A percentile compares a stretch with the other conserved stretches of the same genome.
Conservation (phyloP, 768 basidiomycete genomes). For the Xerocomus spinulosus region DNA sequence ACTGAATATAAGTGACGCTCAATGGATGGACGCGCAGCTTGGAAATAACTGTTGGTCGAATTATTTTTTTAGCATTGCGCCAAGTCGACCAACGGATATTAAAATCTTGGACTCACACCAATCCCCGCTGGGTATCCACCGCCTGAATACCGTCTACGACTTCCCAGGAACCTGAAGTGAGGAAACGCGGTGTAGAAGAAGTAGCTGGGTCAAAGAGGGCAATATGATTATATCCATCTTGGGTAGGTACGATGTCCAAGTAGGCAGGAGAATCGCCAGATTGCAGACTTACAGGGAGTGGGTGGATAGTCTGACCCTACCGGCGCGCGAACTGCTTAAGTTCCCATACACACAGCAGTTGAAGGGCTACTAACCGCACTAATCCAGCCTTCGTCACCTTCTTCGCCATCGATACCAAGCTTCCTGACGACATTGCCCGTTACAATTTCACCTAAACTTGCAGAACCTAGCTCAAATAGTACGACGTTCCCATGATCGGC, state of each 20-base stretch:
- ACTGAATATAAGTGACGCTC: constrained; percentile 83
- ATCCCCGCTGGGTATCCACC: constrained; percentile 59
- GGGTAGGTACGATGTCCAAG: constrained; percentile 81
- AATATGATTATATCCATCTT: constrained; percentile 86
- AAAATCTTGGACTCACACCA: constrained; percentile 57
- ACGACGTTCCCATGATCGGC: constrained; percentile 78
- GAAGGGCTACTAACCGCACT: constrained; percentile 56
- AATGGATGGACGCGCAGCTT: constrained; percentile 78
- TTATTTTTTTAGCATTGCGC: constrained; percentile 19
- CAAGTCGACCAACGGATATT: constrained; percentile 27
- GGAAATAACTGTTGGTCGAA: constrained; percentile 71
- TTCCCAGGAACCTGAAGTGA: constrained; percentile 90
- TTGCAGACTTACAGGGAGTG: constrained; percentile 45
- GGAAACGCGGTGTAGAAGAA: constrained; percentile 65
- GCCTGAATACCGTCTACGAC: constrained; percentile 70
- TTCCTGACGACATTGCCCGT: constrained; percentile 62
- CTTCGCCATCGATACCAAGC: constrained; percentile 77
- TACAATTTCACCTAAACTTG: constrained; percentile 26
- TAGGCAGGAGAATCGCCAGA: constrained; percentile 58
- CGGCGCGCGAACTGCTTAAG: constrained; percentile 13
- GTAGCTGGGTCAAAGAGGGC: constrained; percentile 83
- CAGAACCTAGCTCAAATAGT: constrained; percentile 54
- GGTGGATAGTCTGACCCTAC: constrained; percentile 61
- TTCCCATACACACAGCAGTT: constrained; percentile 2
- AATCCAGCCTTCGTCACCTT: constrained; percentile 94